These are phyloP conservation scores for Fraxinus anomala DNA, from an alignment of 257 asterid genomes.

Conservation along the genomic window DNA sequence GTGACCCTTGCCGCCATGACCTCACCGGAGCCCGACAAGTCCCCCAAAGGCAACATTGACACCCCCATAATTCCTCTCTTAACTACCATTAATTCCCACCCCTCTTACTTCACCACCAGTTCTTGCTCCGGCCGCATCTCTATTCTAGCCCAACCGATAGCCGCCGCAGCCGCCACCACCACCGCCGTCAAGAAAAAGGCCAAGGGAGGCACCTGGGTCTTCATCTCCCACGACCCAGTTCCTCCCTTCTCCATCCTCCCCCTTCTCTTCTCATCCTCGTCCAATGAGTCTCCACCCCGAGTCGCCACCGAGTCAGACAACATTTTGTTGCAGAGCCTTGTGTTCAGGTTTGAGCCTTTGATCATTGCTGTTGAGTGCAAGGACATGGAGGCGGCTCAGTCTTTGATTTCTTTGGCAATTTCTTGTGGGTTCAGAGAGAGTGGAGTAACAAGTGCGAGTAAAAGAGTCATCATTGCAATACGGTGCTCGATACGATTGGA, in stretches of 20 bases:
- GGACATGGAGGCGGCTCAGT: constrained; percentile 63
- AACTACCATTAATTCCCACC: constrained; percentile 67
- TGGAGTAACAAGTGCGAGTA: constrained; percentile 82
- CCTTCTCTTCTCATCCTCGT: constrained; percentile 49
- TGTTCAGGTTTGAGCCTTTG: constrained; percentile 86
- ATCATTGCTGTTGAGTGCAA: constrained; percentile 86
- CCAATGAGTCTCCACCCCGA: constrained; percentile 1
- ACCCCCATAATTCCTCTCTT: constrained; percentile 74
- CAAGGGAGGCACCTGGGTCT: constrained; percentile 86
- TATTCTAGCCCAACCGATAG: constrained; percentile 66
- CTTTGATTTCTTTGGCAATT: constrained; percentile 74
- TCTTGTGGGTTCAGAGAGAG: constrained; percentile 92
- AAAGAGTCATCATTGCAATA: constrained; percentile 74
- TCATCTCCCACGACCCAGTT: constrained; percentile 78
- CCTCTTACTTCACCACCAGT: constrained; percentile 92
- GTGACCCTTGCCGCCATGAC: constrained; percentile 64
- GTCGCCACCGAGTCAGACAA: constrained; percentile 14
- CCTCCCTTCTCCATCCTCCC: constrained; percentile 44
- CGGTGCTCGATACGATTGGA: constrained; percentile 90
- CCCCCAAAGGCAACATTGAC: constrained; percentile 89
- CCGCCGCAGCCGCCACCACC: constrained; percentile 32
- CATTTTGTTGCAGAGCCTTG: constrained; percentile 34
- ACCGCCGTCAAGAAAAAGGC: constrained; percentile 71
- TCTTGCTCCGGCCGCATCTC: constrained; percentile 99
- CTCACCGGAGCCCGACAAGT: constrained; percentile 78